These are phyloP conservation scores for Cydonia oblonga DNA, from an alignment of 331 rosid species.

Conservation along the genomic window DNA sequence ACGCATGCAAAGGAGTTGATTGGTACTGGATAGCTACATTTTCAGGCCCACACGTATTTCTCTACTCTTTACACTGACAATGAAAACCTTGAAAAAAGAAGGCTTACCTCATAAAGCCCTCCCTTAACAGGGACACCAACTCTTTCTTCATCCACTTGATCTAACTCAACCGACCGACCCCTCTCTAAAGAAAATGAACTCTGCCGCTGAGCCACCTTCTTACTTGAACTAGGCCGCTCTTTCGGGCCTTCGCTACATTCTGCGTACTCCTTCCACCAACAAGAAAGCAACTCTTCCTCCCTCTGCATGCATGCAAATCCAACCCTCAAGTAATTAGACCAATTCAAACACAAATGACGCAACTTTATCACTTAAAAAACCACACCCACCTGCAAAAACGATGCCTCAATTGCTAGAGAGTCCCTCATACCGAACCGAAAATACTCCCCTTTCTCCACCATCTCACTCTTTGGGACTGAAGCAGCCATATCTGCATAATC, in stretches of 20 bases:
- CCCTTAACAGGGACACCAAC: conserved; percentile 99
- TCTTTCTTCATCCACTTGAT: conserved; percentile 74
- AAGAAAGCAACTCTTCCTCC: conserved; percentile 82
- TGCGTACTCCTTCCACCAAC: conserved; percentile 98
- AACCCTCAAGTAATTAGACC: not conserved
- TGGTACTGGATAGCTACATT: not conserved
- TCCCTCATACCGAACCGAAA: conserved; percentile 97
- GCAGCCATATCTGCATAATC: conserved; percentile 63
- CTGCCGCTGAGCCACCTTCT: conserved; percentile 19
- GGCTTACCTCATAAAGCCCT: conserved; percentile 76
- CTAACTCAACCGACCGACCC: conserved; percentile 18
- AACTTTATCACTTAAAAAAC: not conserved
- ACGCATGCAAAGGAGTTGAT: not conserved
- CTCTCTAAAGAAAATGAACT: conserved; percentile 17
- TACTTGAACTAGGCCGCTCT: conserved; percentile 38
- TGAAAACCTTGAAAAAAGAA: not conserved
- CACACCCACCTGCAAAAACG: conserved; percentile 75
- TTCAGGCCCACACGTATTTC: not conserved
- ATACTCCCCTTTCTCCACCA: conserved; percentile 84
- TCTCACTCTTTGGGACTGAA: conserved; percentile 61
- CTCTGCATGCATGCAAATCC: conserved; percentile 25
- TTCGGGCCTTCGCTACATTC: conserved; percentile 92
- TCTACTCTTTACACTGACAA: not conserved
- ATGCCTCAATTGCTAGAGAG: conserved; percentile 86
- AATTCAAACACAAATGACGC: not conserved